Conservation (phyloP, 1,284 basidiomycete genomes). For the Athelia psychrophila region DNA sequence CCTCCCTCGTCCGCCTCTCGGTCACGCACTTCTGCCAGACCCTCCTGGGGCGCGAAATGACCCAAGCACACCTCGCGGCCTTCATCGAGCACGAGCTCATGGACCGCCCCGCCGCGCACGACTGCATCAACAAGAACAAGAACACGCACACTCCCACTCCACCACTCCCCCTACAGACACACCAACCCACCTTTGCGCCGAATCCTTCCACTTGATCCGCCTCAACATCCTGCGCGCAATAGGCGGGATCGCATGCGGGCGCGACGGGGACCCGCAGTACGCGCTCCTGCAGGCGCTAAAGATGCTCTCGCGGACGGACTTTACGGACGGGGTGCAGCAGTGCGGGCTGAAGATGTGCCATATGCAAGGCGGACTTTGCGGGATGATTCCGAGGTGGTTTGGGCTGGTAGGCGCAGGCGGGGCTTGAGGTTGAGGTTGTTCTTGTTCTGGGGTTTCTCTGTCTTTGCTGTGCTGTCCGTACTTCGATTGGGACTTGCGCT, state of each 20-base stretch:
- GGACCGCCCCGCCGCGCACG: constrained; percentile 40
- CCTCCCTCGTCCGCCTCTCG: constrained; percentile 32
- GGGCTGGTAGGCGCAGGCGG: no score
- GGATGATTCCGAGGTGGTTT: constrained; percentile 64
- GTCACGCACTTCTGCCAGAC: constrained; percentile 44
- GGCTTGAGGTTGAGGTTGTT: background rate
- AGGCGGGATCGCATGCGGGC: constrained; percentile 64
- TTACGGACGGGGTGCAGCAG: constrained; percentile 55
- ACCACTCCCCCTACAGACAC: constrained; percentile 4
- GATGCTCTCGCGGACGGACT: constrained; percentile 69
- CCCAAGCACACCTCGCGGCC: constrained; percentile 57
- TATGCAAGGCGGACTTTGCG: constrained; percentile 60
- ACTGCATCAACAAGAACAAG: constrained; percentile 40
- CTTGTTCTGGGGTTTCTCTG: background rate
- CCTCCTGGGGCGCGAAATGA: constrained; percentile 59
- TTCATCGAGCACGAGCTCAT: constrained; percentile 59
- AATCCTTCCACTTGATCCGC: constrained; percentile 73
- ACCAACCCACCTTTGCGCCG: constrained; percentile 41
- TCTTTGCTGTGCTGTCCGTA: no score
- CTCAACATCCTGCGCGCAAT: constrained; percentile 68
- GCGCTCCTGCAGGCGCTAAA: constrained; percentile 64
- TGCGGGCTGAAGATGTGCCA: constrained; percentile 60
- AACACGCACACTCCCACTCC: no score
- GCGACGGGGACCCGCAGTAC: constrained; percentile 71
- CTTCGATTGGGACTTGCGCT: no score